Percentiles rank a stretch among this genome's conserved stretches.
Evolutionary conservation across 495 filamentous ascomycete genomes (phyloP).

Genomic region (Massariosphaeria phaeospora): DNA sequence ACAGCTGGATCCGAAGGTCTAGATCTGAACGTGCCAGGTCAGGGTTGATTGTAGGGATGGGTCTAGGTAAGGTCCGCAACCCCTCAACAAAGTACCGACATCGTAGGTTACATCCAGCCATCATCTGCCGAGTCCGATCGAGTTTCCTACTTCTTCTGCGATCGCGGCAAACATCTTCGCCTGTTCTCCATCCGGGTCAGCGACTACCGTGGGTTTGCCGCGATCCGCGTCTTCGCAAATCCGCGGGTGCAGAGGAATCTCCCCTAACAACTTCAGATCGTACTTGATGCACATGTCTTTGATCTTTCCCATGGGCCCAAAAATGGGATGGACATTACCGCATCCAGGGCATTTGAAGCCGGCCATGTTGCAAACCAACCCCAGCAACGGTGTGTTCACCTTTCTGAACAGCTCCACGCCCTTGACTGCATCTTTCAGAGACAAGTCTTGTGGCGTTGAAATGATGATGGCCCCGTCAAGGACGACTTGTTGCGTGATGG

Average conservation of each 20-base stretch:
- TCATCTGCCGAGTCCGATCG: too few relatives aligned
- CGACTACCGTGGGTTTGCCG: conserved; percentile 86
- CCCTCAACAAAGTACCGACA: too few relatives aligned
- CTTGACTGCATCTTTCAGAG: conserved; percentile 80
- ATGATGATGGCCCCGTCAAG: conserved; percentile 88
- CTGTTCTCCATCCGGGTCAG: conserved; percentile 68
- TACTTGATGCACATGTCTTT: conserved; percentile 56
- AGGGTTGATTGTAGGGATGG: too few relatives aligned
- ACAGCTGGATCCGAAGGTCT: too few relatives aligned
- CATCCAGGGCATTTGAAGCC: conserved; percentile 80
- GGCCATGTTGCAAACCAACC: conserved; percentile 96
- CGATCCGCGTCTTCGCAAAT: conserved; percentile 87
- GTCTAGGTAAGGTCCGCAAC: too few relatives aligned
- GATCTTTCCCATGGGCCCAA: conserved; percentile 54
- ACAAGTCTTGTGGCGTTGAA: conserved; percentile 87
- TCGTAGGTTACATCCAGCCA: too few relatives aligned
- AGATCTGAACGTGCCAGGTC: too few relatives aligned
- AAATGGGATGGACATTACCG: conserved; percentile 67
- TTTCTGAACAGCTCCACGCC: conserved; percentile 90
- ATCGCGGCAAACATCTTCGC: conserved; percentile 55
- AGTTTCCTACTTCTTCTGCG: neutral
- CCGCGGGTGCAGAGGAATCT: conserved; percentile 80
- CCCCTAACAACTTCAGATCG: conserved; percentile 71
- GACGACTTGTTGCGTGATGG: conserved; percentile 82
- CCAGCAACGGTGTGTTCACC: conserved; percentile 69